Conservation (phyloP, 331 rosid species). For the Prunus yedoensis region DNA sequence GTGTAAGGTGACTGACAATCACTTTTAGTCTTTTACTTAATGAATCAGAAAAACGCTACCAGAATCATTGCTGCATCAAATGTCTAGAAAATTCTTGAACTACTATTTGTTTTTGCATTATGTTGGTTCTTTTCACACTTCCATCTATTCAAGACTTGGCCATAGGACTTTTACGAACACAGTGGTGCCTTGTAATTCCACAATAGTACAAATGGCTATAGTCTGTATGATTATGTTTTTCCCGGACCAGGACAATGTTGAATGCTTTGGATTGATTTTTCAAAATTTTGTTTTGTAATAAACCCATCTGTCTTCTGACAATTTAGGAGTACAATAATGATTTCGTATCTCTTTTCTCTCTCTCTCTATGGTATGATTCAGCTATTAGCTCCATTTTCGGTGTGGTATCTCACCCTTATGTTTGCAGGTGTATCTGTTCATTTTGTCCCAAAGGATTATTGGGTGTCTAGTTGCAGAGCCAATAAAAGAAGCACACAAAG, state of each 20-base stretch:
- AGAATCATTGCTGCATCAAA: not conserved
- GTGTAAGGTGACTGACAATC: conserved; percentile 46
- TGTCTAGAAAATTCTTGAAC: not conserved
- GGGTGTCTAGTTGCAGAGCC: conserved; percentile 68
- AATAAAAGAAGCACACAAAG: conserved; percentile 57
- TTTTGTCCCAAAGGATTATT: conserved; percentile 49
- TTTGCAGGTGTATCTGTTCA: conserved; percentile 58
- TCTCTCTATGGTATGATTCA: not conserved
- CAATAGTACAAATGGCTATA: not conserved
- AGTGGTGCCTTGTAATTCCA: not conserved
- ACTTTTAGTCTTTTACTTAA: conserved; percentile 8
- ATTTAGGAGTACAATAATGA: not conserved
- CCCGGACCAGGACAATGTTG: not conserved
- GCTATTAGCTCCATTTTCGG: not conserved
- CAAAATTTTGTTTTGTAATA: not conserved
- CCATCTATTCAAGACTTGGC: not conserved
- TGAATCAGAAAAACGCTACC: not conserved
- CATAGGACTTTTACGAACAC: not conserved
- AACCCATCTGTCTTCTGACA: not conserved
- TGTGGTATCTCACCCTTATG: not conserved
- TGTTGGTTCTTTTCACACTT: not conserved
- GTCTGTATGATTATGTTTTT: not conserved
- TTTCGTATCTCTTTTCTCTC: not conserved
- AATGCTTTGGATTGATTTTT: not conserved
- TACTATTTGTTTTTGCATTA: not conserved